Conservation (phyloP, 306 rosid species). For the Inga oerstediana region DNA sequence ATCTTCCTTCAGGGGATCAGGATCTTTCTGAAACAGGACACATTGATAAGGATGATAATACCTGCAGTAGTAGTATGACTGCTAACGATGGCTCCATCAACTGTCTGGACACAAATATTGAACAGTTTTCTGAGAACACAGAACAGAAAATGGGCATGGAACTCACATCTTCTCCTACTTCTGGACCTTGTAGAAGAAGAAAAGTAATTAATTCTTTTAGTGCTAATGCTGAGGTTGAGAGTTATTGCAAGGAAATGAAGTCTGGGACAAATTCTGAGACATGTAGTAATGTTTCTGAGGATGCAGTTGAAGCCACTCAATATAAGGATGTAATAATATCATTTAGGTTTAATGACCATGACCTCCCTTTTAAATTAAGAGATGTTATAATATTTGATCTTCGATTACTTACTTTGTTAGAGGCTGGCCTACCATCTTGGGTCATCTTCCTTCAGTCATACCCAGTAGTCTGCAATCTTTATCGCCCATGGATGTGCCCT, state of each 20-base stretch:
- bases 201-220: constrained; percentile 46
- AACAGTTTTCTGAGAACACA: constrained; percentile 35
- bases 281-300: constrained; percentile 38
- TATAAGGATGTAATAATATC: too few species aligned
- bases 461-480: too few species aligned
- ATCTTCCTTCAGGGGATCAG: constrained; percentile 67
- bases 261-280: constrained; percentile 37
- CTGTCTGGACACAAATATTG: constrained; percentile 28
- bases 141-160: constrained; percentile 36
- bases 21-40: constrained; percentile 41
- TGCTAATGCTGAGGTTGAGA: constrained; percentile 44
- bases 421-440: too few species aligned
- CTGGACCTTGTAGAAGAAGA: constrained; percentile 52
- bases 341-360: too few species aligned
- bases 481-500: too few species aligned
- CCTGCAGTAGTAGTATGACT: constrained; percentile 31
- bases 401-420: too few species aligned
- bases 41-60: constrained; percentile 39
- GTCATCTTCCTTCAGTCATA: too few species aligned
- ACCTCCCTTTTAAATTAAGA: too few species aligned
- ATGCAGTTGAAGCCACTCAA: too few species aligned
- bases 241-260: constrained; percentile 35
- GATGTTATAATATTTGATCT: too few species aligned
- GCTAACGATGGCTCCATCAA: constrained; percentile 2
- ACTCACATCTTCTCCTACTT: constrained; percentile 40